phyloP scores from a whole-genome alignment of 1,139 yeast genomes.

The Candida gigantensis region DNA sequence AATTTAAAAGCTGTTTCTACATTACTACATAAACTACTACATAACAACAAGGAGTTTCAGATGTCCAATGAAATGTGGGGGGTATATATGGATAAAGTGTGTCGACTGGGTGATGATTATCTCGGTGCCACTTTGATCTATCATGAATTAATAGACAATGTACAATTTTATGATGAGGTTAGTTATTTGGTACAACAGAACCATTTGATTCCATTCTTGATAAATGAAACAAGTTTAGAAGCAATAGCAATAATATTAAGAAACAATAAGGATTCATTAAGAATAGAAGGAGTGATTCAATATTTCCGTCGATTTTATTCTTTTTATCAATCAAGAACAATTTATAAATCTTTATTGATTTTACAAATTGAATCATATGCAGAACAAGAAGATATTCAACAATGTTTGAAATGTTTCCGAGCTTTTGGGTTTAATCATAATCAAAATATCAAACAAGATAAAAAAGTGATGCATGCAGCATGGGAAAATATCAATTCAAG shows the following conservation, averaged over 20 bases:
- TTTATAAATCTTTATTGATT: constrained; percentile 29
- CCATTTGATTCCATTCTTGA: constrained; percentile 32
- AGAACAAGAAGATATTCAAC: constrained; percentile 20
- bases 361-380: constrained; percentile 36
- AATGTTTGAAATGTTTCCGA: constrained; percentile 29
- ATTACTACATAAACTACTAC: constrained; percentile 25
- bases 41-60: constrained; percentile 17
- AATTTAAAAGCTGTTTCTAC: constrained; percentile 25
- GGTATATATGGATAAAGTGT: constrained; percentile 24
- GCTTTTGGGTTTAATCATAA: constrained; percentile 18
- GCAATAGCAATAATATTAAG: constrained; percentile 30
- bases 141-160: constrained; percentile 38
- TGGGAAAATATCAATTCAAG: constrained; percentile 25
- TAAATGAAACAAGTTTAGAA: constrained; percentile 28
- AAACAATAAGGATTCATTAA: constrained; percentile 25
- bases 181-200: constrained; percentile 22
- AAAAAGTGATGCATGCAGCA: background rate
- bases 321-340: constrained; percentile 20
- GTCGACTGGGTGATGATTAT: constrained; percentile 27
- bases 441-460: constrained; percentile 10
- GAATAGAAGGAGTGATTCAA: constrained; percentile 31
- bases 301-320: constrained; percentile 46
- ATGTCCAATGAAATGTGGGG: constrained; percentile 44
- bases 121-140: constrained; percentile 38
- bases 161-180: constrained; percentile 19